Evolutionary conservation across 2,329 filamentous ascomycete species (phyloP), one percentile per base, ranked within the genome.

Genomic region (Byssoonygena ceratinophila): DNA sequence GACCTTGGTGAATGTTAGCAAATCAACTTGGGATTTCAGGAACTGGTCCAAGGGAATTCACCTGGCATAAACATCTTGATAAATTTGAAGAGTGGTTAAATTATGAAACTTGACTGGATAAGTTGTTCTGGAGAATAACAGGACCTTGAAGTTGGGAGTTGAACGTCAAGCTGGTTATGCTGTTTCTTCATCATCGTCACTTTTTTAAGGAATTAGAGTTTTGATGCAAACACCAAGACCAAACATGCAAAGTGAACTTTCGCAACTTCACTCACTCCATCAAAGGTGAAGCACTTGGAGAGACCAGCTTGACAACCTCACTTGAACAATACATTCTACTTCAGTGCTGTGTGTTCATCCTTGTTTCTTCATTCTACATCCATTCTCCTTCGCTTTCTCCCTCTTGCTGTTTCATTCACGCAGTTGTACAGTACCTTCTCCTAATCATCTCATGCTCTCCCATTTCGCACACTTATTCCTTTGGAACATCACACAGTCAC

Each of bases 1-100:
- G 66, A 54, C 67, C 69, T 71, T 51, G 23, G 39, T 46, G 45
- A 55, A 23, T 31, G 25, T 44, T 32, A 44, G 48, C 16, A 36
- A 16, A 5, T 16, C 4, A 4, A 44, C 20, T 25, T n/a, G 7
- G 22, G 3, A 27, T 12, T 48, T 39, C 4, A 9, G 18, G 39
- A 18, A 41, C n/a, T 4, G 44, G 29, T 29, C 14, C 14, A n/a
- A 18, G 9, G 11, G 32, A 29, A 14, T 8, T 31, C 46, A 60
- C 59, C 56, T 57, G 58, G 59, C 44, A 55, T 55, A 44, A 59
- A 61, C 59, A 60, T 61, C 12, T 55, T 55, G 37, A 12, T 12
- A 7, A n/a, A 16, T 34, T n/a, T 45, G 1, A 44, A 3, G 36
- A 20, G 16, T 23, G 12, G 7, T 37, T n/a, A 18, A 7, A n/a